phyloP scores from a whole-genome alignment of 495 filamentous ascomycete genomes.

The Hypoxylon crocopeplum region DNA sequence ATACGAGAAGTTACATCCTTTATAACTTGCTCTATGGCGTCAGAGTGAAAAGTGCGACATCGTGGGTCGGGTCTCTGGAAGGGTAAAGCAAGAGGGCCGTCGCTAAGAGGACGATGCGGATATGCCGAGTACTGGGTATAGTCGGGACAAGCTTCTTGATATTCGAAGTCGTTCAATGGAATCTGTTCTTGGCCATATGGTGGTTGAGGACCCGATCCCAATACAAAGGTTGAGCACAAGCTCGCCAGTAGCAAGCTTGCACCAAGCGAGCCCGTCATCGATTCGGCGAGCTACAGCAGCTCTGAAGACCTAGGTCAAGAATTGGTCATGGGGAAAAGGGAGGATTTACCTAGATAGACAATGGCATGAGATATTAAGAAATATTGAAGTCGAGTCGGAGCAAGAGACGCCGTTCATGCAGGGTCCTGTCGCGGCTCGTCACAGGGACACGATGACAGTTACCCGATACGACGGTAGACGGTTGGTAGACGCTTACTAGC shows the following conservation, averaged over 20 bases:
- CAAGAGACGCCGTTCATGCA: constrained; percentile 15
- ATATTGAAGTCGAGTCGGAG: constrained; percentile 4
- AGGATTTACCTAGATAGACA: no score
- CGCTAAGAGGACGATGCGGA: constrained; percentile 71
- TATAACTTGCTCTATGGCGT: constrained; percentile 87
- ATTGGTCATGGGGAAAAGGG: constrained; percentile 18
- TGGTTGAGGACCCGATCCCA: constrained; percentile 21
- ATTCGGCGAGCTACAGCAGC: constrained; percentile 19
- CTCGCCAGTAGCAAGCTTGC: constrained; percentile 30
- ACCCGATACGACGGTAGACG: constrained; percentile 3
- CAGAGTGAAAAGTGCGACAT: constrained; percentile 89
- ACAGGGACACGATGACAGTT: constrained; percentile 17
- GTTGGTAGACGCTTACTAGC: background rate
- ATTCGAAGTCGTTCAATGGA: constrained; percentile 32
- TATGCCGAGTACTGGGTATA: constrained; percentile 58
- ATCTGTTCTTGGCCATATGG: constrained; percentile 38
- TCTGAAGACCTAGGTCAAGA: constrained; percentile 15
- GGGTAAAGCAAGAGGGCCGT: constrained; percentile 80
- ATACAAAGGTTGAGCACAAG: constrained; percentile 5
- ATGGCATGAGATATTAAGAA: constrained; percentile 1
- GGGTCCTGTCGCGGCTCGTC: constrained; percentile 9
- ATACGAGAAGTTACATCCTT: constrained; percentile 78
- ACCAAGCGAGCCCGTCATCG: constrained; percentile 19
- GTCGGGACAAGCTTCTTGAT: constrained; percentile 57
- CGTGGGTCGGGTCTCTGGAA: constrained; percentile 81